Base-by-base conservation (phyloP, 2,329 filamentous ascomycete genomes). In the Ophiosphaerella herpotricha region DNA sequence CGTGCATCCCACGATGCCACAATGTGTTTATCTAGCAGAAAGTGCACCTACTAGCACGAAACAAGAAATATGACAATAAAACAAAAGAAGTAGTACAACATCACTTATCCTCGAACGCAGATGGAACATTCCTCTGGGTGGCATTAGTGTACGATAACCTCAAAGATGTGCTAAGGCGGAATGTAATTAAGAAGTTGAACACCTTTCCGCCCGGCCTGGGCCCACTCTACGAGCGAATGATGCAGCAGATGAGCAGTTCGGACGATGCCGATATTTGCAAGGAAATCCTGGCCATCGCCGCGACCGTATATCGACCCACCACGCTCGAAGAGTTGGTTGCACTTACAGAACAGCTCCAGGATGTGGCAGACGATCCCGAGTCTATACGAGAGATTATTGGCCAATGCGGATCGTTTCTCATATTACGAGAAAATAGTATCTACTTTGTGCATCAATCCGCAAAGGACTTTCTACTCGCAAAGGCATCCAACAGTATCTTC, bases 351-450 rank as follows among this genome's bases (percentile, higher is more conserved):
- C 39, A 49, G 5, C 43, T 29, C 26, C n/a, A 35, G 8, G 49
- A 43, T n/a, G 13, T 23, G 5, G 18, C 31, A 14, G 29, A 18
- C n/a, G 18, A 23, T 13, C 12, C 16, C 2, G 9, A 33, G 24
- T 1, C 39, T 23, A 39, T 47, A n/a, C 34, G 23, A 40, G 46
- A 45, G 42, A 43, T 49, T 23, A 45, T 52, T 16, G 24, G 8
- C 11, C 38, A 31, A 2, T 79, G 73, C 52, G 72, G 74, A 21
- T 79, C 73, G 7, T 76, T 79, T 44, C 55, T 79, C 0, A 74
- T 63, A 2, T 12, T 45, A 7, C 75, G 31, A 61, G 60, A 33
- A 42, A 72, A 35, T 14, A 31, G 6, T 21, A 26, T 50, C 14
- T 50, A 39, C 32, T 35, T 48, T 33, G 34, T 48, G 13, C 39